Evolutionary conservation across 352 stramenopile genomes (phyloP).

Genomic region (Globisporangium canariense): DNA sequence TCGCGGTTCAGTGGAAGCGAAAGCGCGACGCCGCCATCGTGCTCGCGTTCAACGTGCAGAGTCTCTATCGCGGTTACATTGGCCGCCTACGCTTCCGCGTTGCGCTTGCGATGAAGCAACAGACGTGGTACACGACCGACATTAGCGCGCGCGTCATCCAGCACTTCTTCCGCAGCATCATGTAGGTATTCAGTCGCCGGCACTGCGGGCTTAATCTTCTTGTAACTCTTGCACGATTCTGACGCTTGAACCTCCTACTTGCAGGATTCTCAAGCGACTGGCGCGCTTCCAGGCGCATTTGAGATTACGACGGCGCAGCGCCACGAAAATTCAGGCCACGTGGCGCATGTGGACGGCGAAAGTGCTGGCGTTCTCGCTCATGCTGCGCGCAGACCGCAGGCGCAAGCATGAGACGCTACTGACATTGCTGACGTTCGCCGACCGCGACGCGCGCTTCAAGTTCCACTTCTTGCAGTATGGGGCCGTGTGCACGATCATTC

Average conservation of each 20-base stretch:
- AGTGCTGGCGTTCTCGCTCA: constrained; percentile 35
- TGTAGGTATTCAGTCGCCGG: constrained; percentile 35
- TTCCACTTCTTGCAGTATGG: constrained; percentile 53
- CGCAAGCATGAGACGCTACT: constrained; percentile 35
- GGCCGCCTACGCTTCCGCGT: constrained; percentile 33
- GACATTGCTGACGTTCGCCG: constrained; percentile 17
- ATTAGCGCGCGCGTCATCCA: constrained; percentile 42
- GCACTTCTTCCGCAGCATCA: constrained; percentile 74
- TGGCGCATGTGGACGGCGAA: constrained; percentile 80
- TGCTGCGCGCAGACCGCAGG: constrained; percentile 33
- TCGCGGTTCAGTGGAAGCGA: constrained; percentile 56
- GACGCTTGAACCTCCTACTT: neutral
- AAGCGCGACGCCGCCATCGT: constrained; percentile 45
- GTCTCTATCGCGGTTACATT: constrained; percentile 45
- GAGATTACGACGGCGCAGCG: constrained; percentile 31
- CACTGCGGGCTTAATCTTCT: neutral
- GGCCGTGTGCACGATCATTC: constrained; percentile 42
- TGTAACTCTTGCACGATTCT: neutral
- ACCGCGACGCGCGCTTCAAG: constrained; percentile 13
- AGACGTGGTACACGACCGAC: constrained; percentile 41
- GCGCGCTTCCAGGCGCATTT: constrained; percentile 37
- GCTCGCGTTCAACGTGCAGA: constrained; percentile 41
- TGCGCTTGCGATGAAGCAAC: constrained; percentile 22
- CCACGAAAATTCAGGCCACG: constrained; percentile 58
- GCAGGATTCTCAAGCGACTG: constrained; percentile 46